Base-by-base conservation (phyloP, 164 flowering plant species). In the Liquidambar formosana region DNA sequence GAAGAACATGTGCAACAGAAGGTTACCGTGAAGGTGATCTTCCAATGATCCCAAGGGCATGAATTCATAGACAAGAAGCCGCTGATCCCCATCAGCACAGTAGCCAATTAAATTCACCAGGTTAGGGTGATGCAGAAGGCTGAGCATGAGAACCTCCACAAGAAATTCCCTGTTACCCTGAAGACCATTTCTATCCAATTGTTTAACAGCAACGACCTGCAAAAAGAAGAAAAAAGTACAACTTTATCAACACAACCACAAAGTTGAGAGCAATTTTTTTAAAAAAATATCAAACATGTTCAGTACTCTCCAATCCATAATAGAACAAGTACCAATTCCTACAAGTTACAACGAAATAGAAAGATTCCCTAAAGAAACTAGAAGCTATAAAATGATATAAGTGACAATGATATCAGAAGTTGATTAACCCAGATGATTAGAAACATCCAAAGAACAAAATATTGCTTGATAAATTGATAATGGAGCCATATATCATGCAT, bases 161-260 rank as follows among this genome's bases (percentile, higher is more conserved):
- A 84, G 63, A 64, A 84, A 84, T 67, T 84, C 87, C 62, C 87
- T 64, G 70, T 82, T 82, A 10, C 87, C 87, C 73, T 84, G 87
- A 60, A 79, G 84, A 51, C 87, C 87, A 67, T 84, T 69, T 33
- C 83, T 70, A 52, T 84, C 85, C 73, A 84, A 72, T 68, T 84
- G 85, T 67, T 84, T 84, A 13, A 84, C 83, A 47, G 87, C 87
- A 54, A 81, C 83, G 56, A 57, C 80, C 85, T 84, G 81, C 59
- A 57, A 67, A 73, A 22, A 2, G 11, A 53, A 56, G 18, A 13
- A 18, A 12, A 2, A 8, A 12, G 15, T 18, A 25, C 41, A 26
- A n/a, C 15, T 8, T 41, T 65, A 21, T 46, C 22, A 13, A 53
- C 38, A 14, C 44, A 21, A 38, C n/a, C 18, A 19, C 21, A 14